Base-by-base conservation (phyloP, 1,139 yeast species). In the Magnusiomyces paraingens region DNA sequence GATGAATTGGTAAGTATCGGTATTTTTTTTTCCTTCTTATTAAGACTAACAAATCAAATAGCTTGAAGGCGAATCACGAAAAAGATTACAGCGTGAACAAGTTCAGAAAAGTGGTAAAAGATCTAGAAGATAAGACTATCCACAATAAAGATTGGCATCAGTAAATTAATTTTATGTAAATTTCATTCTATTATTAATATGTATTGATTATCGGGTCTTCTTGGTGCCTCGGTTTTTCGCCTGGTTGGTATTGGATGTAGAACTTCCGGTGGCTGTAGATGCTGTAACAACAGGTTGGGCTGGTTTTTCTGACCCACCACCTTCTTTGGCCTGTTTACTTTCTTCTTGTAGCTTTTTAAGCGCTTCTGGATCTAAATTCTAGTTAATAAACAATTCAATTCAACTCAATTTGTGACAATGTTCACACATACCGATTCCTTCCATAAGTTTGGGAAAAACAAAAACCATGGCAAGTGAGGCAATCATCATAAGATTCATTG, bases 401-500 rank as follows among this genome's bases (percentile, higher is more conserved):
- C n/a, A 14, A 40, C 18, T 18, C 6, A 26, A 11, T 15, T 44
- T 53, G 38, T 38, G 50, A 54, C 52, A 26, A 26, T 26, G 32
- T 26, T 26, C 12, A 42, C 38, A 51, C 55, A 41, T 35, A 52
- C 53, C 56, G 44, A 71, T 57, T 49, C 59, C 61, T 38, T 61
- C 67, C 44, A 67, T 58, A 55, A 70, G 40, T 45, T 64, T 62
- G 4, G 75, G 75, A 47, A 71, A 52, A 8, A 63, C 62, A 29
- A 70, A 62, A 14, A 71, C 72, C 59, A 70, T 56, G 12, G 59
- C 66, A 50, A 72, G 57, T 11, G 72, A 64, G 0, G 58, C 69
- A 21, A 72, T 47, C 32, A 70, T 62, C 61, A 72, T 57, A 42
- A 70, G 58, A 60, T 72, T 70, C 67, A 70, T 70, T 12, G 74